Evolutionary conservation across 805 yeast genomes (phyloP), one percentile per base, ranked within the genome.

Genomic region (Ogataea parapolymorpha): DNA sequence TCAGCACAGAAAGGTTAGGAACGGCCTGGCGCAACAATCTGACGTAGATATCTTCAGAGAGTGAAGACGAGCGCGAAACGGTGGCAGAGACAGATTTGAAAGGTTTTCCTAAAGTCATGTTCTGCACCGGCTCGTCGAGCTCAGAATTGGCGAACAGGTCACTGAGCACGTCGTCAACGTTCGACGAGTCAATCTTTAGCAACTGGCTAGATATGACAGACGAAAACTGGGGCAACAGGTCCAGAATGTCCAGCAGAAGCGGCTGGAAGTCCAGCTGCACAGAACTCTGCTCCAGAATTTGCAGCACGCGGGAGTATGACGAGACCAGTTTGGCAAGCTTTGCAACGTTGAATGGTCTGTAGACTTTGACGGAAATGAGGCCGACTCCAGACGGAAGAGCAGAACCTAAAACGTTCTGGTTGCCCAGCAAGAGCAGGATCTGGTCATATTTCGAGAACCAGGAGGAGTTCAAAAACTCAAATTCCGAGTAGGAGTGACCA

Each of bases 241-340:
- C 74, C 61, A 89, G 77, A 50, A 88, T 77, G 56, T 89, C 96
- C 50, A 89, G 74, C 50, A 84, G 70, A 30, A 89, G 68, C 3
- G 63, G 46, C 50, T 62, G 66, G 38, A 65, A 61, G 35, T 66
- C 59, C 25, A 62, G 43, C 38, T 29, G 63, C 38, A 39, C 61
- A 42, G 73, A 63, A 30, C 83, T 70, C 65, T 89, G 95, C 56
- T 85, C 85, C 17, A 85, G 69, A 13, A 84, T 74, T 10, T 79
- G 75, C 37, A 90, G 66, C 9, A 47, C 73, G 71, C 45, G 70
- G 68, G 39, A 35, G 78, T 76, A 7, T 2, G 70, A 46, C 20
- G 91, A 90, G 30, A 85, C 59, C 2, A 66, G 54, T 1, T 65
- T 50, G 36, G 77, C 65, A 22, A 87, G 66, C 12, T 68, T 59